Evolutionary conservation across 208 protist species (phyloP), one percentile per base, ranked within the genome.

Genomic region (Porcisia hertigi): DNA sequence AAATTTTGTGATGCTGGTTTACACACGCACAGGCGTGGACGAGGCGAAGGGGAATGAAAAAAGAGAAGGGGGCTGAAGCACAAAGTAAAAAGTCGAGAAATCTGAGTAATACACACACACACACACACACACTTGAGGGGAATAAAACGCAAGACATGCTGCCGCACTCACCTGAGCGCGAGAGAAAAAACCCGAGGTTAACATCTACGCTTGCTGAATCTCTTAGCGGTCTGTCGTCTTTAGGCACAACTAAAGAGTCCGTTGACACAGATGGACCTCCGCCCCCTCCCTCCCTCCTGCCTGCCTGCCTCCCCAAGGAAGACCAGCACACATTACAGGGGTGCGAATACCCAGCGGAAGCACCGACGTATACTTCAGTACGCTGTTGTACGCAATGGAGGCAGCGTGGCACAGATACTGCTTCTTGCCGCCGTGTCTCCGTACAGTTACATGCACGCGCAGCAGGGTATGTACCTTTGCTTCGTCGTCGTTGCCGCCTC

Each of bases 381-480:
- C n/a, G 55, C 55, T 30, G n/a, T 6, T 25, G 20, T 30, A 25
- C 12, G 14, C 7, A 25, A 6, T 34, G 60, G 18, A 30, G 23
- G 25, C 60, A 45, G 60, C 60, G 20, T 20, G 7, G 36, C 36
- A 65, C 36, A 65, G 11, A 25, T 9, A 14, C 25, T 30, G 39
- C 39, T 25, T 1, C 43, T 49, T 20, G n/a, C 53, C 43, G 45
- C 9, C 8, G 14, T 9, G 43, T 20, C 18, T n/a, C 25, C 54
- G 11, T 2, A 63, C 23, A 3, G 5, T 64, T 71, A 80, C 76
- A 80, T 80, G 70, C 76, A 80, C 47, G 39, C 69, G 23, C 76
- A 80, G 76, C 69, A 80, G 1, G 76, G 75, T 71, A 72, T 73
- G 23, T 1, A 41, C 77, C 64, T 76, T 53, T 47, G 23, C 45